Conservation (phyloP, 208 protist species). For the Herpetomonas muscarum region DNA sequence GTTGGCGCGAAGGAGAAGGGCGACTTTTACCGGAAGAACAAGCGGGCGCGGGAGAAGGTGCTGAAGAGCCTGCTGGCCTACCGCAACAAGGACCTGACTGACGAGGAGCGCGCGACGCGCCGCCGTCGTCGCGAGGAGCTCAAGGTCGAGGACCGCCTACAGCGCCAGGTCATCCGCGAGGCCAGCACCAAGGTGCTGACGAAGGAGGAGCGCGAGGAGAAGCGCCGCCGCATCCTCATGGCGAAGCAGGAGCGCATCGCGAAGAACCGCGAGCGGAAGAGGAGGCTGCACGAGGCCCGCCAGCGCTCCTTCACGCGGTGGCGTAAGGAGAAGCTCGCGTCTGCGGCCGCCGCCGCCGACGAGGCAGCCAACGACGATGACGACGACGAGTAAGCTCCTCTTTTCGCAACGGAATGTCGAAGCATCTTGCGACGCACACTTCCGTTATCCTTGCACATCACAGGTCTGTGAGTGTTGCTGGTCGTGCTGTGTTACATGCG, state of each 20-base stretch:
- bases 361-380: slow-evolving; percentile 14
- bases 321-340: slow-evolving; percentile 70
- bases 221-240: slow-evolving; percentile 65
- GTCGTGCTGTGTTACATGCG: too few relatives aligned
- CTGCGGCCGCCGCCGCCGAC: slow-evolving; percentile 14
- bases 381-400: slow-evolving; percentile 7
- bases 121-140: slow-evolving; percentile 67
- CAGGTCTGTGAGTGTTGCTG: too few relatives aligned
- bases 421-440: too few relatives aligned
- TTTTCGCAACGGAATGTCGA: too few relatives aligned
- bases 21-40: slow-evolving; percentile 53
- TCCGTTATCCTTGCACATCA: too few relatives aligned
- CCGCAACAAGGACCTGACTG: slow-evolving; percentile 70
- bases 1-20: slow-evolving; percentile 40
- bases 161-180: slow-evolving; percentile 67
- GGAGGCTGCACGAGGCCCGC: slow-evolving; percentile 60
- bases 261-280: slow-evolving; percentile 82
- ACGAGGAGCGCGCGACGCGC: slow-evolving; percentile 66
- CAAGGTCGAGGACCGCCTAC: slow-evolving; percentile 72
- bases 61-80: slow-evolving; percentile 71
- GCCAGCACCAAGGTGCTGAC: slow-evolving; percentile 39
- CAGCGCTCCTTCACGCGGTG: slow-evolving; percentile 77
- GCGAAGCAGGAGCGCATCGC: slow-evolving; percentile 88
- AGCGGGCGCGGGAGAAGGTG: slow-evolving; percentile 61
- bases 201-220: slow-evolving; percentile 82